Evolutionary conservation across 1,284 basidiomycete species (phyloP).

Genomic region (Coniferiporia weirii): DNA sequence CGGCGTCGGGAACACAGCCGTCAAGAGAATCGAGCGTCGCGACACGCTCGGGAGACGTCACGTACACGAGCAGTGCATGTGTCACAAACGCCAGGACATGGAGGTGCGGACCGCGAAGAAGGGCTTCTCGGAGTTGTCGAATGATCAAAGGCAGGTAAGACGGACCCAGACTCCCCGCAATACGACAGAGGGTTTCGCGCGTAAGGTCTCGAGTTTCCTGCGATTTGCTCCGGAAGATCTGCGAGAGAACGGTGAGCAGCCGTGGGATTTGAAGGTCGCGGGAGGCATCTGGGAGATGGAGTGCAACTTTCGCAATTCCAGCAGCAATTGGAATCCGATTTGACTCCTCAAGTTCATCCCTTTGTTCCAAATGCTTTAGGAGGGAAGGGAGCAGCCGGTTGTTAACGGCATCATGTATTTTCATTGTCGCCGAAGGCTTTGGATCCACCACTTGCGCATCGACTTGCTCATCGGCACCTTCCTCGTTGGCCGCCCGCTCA

Average conservation of each 20-base stretch:
- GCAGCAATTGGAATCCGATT: constrained; percentile 86
- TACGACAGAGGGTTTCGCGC: constrained; percentile 81
- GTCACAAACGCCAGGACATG: constrained; percentile 87
- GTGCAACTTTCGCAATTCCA: constrained; percentile 83
- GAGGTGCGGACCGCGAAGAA: constrained; percentile 89
- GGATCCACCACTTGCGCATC: constrained; percentile 25
- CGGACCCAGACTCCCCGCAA: constrained; percentile 73
- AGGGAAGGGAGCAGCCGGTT: constrained; percentile 71
- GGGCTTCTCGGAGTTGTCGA: constrained; percentile 77
- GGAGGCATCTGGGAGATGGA: constrained; percentile 68
- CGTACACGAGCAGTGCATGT: constrained; percentile 79
- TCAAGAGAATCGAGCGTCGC: constrained; percentile 63
- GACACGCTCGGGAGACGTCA: constrained; percentile 59
- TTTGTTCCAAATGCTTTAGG: constrained; percentile 74
- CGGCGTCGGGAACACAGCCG: constrained; percentile 71
- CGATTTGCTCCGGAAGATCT: constrained; percentile 87
- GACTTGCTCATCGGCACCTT: constrained; percentile 25
- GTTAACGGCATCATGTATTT: constrained; percentile 77
- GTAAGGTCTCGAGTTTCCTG: constrained; percentile 92
- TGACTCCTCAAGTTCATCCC: constrained; percentile 79
- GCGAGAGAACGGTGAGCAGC: constrained; percentile 80
- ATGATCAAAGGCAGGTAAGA: constrained; percentile 71
- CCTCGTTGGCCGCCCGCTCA: constrained; percentile 29
- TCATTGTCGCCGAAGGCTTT: constrained; percentile 30
- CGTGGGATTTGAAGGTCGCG: constrained; percentile 74